Conservation (phyloP, 2,329 filamentous ascomycete species). For the Hypoxylon sp. region DNA sequence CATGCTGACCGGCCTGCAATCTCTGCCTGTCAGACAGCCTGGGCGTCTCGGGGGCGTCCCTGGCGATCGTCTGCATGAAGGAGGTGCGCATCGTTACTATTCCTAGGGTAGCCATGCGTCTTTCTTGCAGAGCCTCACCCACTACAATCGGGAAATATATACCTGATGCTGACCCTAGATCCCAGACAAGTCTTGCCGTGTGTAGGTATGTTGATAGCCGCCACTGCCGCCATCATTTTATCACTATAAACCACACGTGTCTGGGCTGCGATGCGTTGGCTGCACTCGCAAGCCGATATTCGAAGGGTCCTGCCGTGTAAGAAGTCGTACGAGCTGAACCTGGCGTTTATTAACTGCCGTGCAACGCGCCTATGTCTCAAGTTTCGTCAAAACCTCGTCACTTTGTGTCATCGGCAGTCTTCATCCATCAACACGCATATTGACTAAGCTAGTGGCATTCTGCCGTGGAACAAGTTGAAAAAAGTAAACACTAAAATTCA, state of each 20-base stretch:
- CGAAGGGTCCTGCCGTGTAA: neutral
- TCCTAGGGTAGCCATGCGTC: conserved; percentile 13
- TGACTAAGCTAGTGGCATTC: conserved; percentile 7
- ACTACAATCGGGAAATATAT: conserved; percentile 22
- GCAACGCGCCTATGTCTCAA: conserved; percentile 16
- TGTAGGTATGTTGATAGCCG: conserved; percentile 1
- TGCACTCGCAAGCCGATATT: neutral
- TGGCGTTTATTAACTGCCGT: conserved; percentile 28
- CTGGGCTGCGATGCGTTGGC: conserved; percentile 13
- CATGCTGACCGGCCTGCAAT: neutral
- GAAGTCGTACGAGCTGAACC: conserved; percentile 4
- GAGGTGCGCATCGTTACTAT: conserved; percentile 4
- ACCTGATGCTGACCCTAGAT: conserved; percentile 23
- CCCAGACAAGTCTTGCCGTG: conserved; percentile 9
- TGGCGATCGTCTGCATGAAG: conserved; percentile 20
- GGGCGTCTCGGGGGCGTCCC: conserved; percentile 13
- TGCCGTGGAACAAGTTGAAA: conserved; percentile 16
- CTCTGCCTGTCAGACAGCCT: neutral
- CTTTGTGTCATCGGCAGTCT: conserved; percentile 3
- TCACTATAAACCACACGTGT: neutral
- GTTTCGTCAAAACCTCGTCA: conserved; percentile 36
- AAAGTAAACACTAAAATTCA: conserved; percentile 9
- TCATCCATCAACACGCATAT: conserved; percentile 13
- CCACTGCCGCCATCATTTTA: conserved; percentile 12
- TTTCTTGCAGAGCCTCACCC: conserved; percentile 29